Percentiles rank a stretch among this genome's conserved stretches.
phyloP scores from a whole-genome alignment of 768 basidiomycete species.

The Leccinum obscurum region DNA sequence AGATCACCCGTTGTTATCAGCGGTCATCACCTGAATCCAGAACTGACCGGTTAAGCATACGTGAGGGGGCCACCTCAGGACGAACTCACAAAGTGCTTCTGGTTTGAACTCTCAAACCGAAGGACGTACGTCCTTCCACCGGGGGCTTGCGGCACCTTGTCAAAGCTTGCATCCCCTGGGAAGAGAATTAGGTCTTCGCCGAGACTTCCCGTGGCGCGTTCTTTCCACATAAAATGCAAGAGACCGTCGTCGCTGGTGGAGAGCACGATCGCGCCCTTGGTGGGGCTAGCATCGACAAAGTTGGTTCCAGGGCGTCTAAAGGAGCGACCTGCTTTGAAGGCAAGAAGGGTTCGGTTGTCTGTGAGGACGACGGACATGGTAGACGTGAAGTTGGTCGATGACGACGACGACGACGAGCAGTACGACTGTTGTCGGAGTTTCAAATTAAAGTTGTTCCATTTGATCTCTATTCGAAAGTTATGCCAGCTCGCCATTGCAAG shows the following conservation, averaged over 20 bases:
- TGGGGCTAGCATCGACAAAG: conserved; percentile 62
- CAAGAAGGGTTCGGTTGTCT: conserved; percentile 36
- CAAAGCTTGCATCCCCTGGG: conserved; percentile 81
- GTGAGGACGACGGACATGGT: conserved; percentile 30
- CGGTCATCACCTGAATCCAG: conserved; percentile 73
- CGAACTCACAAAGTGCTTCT: conserved; percentile 83
- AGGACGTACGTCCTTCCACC: conserved; percentile 81
- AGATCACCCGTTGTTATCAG: not conserved
- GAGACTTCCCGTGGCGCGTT: conserved; percentile 55
- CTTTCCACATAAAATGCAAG: conserved; percentile 80
- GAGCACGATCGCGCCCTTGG: conserved; percentile 74
- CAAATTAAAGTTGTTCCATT: not conserved
- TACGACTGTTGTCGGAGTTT: not conserved
- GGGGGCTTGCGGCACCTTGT: conserved; percentile 64
- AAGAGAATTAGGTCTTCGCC: conserved; percentile 88
- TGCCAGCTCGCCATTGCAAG: too few relatives aligned
- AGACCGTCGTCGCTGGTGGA: conserved; percentile 72
- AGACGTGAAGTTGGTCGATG: not conserved
- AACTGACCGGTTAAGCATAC: conserved; percentile 47
- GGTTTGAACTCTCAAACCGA: conserved; percentile 88
- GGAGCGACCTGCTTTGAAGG: conserved; percentile 73
- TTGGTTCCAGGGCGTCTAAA: conserved; percentile 67
- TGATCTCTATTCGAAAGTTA: too few relatives aligned
- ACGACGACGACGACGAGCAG: not conserved
- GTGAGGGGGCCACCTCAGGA: not conserved